Evolutionary conservation across 2,329 filamentous ascomycete species (phyloP).

Genomic region (Xylariales sp.): DNA sequence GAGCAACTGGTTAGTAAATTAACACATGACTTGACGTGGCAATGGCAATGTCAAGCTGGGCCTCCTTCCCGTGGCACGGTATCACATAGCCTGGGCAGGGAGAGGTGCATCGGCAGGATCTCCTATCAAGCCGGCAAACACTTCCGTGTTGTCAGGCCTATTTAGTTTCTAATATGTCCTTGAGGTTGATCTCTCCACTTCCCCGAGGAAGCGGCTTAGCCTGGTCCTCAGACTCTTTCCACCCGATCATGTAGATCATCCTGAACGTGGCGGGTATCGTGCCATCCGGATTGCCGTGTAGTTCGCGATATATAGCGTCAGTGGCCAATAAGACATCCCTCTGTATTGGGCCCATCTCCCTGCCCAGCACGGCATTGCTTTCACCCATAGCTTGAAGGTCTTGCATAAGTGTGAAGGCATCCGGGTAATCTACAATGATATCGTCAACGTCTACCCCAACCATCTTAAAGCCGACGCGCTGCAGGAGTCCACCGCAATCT

Average conservation of each 20-base stretch:
- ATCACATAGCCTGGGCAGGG: no score
- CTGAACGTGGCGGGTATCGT: conserved; percentile 86
- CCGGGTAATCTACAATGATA: conserved; percentile 90
- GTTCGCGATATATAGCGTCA: conserved; percentile 79
- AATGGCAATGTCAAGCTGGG: no score
- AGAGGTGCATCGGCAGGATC: no score
- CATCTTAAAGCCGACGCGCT: conserved; percentile 88
- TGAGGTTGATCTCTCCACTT: conserved; percentile 81
- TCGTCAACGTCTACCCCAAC: conserved; percentile 96
- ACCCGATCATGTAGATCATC: conserved; percentile 98
- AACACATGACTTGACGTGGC: no score
- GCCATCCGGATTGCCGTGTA: conserved; percentile 79
- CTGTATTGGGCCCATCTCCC: conserved; percentile 72
- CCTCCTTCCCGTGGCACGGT: no score
- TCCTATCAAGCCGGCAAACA: no score
- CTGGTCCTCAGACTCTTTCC: conserved; percentile 81
- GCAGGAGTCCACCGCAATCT: conserved; percentile 83
- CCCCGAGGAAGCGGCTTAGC: conserved; percentile 75
- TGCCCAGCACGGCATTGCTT: conserved; percentile 79
- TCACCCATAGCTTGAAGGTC: conserved; percentile 97
- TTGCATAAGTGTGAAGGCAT: conserved; percentile 84
- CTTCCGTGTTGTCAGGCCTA: no score
- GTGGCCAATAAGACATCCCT: conserved; percentile 82
- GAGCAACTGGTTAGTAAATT: no score
- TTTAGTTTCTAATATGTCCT: conserved; percentile 65